A percentile compares a stretch with the other conserved stretches of the same genome.
Conservation (phyloP, 2,329 filamentous ascomycete genomes). For the Phialophora expanda region DNA sequence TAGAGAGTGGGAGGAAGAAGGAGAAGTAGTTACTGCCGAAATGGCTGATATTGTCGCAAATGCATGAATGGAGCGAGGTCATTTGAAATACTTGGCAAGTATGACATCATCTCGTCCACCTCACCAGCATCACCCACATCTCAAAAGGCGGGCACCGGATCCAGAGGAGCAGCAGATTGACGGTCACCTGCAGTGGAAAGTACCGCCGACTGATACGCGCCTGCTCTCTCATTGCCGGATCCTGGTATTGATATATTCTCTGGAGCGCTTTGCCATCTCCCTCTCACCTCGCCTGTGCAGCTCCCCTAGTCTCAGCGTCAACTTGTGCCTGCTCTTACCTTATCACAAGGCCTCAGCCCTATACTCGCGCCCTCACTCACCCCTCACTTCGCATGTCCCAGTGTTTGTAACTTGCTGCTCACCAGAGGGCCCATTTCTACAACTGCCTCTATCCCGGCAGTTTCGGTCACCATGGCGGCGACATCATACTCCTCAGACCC, state of each 20-base stretch:
- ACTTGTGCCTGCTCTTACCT: not conserved
- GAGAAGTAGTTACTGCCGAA: not conserved
- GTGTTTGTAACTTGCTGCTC: constrained; percentile 1
- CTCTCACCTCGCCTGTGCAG: not conserved
- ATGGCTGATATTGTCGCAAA: not conserved
- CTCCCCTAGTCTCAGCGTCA: constrained; percentile 4
- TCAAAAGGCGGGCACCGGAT: not conserved
- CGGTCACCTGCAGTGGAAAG: not conserved
- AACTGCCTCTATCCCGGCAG: constrained; percentile 2
- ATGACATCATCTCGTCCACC: constrained; percentile 9
- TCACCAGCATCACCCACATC: not conserved
- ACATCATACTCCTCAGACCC: constrained; percentile 58
- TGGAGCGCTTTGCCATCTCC: not conserved
- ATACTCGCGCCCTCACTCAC: not conserved
- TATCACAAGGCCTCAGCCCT: constrained; percentile 17
- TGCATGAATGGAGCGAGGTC: not conserved
- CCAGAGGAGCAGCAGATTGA: not conserved
- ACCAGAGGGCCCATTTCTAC: not conserved
- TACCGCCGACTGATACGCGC: constrained; percentile 1
- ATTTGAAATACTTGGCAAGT: constrained; percentile 6
- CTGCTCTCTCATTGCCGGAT: not conserved
- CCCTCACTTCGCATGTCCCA: not conserved
- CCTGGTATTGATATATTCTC: not conserved
- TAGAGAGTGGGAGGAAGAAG: not conserved
- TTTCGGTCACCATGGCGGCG: constrained; percentile 24